phyloP scores from a whole-genome alignment of 768 basidiomycete species.

The Trametopsis cervina region DNA sequence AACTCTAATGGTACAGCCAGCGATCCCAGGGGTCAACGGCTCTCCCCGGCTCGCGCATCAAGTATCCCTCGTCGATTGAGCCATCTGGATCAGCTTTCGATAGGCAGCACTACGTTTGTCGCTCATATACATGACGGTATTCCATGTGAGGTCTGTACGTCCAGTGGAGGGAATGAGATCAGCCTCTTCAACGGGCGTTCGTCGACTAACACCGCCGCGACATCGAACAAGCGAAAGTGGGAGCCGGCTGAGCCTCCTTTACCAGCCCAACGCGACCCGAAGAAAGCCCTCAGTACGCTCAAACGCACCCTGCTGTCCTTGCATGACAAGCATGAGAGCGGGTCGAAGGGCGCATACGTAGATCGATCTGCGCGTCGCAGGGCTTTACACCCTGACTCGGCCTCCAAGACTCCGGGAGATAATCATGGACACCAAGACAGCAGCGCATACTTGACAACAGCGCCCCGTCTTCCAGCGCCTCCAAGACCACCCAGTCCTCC shows the following conservation, averaged over 20 bases:
- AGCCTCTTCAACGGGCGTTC: conserved; percentile 41
- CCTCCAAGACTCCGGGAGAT: too few relatives aligned
- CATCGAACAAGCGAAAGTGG: conserved; percentile 20
- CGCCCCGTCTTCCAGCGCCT: conserved; percentile 32
- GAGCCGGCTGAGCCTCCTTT: conserved; percentile 3
- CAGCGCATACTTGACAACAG: too few relatives aligned
- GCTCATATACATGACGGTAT: conserved; percentile 62
- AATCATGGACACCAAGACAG: too few relatives aligned
- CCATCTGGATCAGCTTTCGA: conserved; percentile 58
- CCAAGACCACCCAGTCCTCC: conserved; percentile 33
- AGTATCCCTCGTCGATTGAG: conserved; percentile 58
- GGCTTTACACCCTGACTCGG: conserved; percentile 45
- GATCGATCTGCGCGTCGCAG: conserved; percentile 72
- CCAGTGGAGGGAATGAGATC: conserved; percentile 46
- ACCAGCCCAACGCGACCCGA: conserved; percentile 38
- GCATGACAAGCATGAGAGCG: conserved; percentile 27
- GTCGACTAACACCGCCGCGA: conserved; percentile 9
- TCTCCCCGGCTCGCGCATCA: conserved; percentile 60
- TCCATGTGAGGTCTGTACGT: conserved; percentile 60
- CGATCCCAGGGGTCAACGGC: conserved; percentile 32
- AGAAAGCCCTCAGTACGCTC: conserved; percentile 58
- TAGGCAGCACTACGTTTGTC: conserved; percentile 66
- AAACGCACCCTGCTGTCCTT: conserved; percentile 57
- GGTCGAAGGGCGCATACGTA: too few relatives aligned
- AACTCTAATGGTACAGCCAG: background rate